These are phyloP conservation scores for Alternaria atra DNA, from an alignment of 2,329 filamentous ascomycete genomes.

Conservation along the genomic window DNA sequence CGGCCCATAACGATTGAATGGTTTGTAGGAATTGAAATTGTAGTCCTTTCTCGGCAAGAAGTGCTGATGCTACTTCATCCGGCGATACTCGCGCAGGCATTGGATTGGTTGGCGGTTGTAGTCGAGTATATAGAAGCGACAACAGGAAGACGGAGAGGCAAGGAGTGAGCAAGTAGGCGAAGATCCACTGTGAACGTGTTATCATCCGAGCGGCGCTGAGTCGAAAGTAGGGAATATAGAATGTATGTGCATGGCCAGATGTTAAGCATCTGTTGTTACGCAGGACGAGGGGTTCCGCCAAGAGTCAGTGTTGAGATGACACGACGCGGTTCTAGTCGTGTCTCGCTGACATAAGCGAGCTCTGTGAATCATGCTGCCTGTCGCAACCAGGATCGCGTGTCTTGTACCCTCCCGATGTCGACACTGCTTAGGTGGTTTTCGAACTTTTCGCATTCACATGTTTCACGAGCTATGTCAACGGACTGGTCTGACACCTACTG, in stretches of 20 bases:
- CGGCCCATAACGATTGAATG: conserved; percentile 59
- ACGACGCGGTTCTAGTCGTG: neutral
- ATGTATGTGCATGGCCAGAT: neutral
- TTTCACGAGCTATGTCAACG: no score
- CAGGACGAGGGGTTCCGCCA: neutral
- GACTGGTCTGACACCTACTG: neutral
- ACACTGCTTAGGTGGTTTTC: neutral
- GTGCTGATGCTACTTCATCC: conserved; percentile 33
- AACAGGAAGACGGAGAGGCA: conserved; percentile 2
- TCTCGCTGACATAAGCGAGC: neutral
- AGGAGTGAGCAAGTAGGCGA: conserved; percentile 7
- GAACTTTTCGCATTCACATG: neutral
- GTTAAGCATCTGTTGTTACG: neutral
- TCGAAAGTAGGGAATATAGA: neutral
- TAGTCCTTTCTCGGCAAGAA: conserved; percentile 38
- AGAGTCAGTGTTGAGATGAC: neutral
- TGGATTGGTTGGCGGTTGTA: neutral
- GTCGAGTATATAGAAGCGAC: neutral
- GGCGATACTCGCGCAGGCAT: conserved; percentile 52
- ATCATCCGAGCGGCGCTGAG: conserved; percentile 6
- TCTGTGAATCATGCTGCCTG: neutral
- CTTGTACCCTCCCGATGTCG: neutral
- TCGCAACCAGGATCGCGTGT: neutral
- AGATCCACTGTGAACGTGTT: neutral
- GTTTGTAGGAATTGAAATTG: conserved; percentile 33